Conservation (phyloP, 1,284 basidiomycete species). For the Sanghuangporus sanghuang region DNA sequence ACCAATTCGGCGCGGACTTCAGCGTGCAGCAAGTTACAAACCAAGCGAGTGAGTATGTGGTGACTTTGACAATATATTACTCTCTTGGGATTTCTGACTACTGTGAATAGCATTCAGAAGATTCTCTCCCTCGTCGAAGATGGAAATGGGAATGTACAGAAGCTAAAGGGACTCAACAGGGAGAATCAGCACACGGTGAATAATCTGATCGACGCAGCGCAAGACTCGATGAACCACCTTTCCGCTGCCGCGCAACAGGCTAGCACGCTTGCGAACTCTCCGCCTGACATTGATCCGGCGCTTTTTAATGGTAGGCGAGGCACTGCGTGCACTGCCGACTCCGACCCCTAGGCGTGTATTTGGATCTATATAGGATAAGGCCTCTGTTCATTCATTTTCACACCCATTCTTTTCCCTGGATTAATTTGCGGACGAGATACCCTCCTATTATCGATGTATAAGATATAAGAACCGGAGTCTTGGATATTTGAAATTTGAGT, state of each 20-base stretch:
- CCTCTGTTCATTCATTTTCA: not conserved
- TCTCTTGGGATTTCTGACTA: not conserved
- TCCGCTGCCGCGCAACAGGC: slow-evolving; percentile 16
- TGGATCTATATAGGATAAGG: not conserved
- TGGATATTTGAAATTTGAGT: no score
- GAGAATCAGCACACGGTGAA: slow-evolving; percentile 16
- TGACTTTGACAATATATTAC: not conserved
- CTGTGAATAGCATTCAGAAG: slow-evolving; percentile 12
- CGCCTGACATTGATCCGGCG: slow-evolving; percentile 22
- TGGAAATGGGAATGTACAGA: slow-evolving; percentile 16
- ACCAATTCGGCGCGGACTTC: slow-evolving; percentile 20
- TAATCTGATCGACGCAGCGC: slow-evolving; percentile 14
- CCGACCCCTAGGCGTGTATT: not conserved
- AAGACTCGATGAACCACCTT: slow-evolving; percentile 16
- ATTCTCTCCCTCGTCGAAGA: slow-evolving; percentile 18
- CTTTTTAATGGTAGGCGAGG: slow-evolving; percentile 13
- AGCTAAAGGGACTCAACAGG: slow-evolving; percentile 17
- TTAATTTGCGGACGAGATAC: not conserved
- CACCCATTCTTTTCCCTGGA: not conserved
- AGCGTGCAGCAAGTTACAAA: slow-evolving; percentile 17
- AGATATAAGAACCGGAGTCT: no score
- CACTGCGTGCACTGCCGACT: slow-evolving; percentile 5
- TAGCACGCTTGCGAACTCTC: slow-evolving; percentile 16
- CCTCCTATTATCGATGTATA: not conserved
- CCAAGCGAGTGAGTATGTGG: slow-evolving; percentile 16